Evolutionary conservation across 148 eudicot species (phyloP).

Genomic region (Salicornia ramosissima): DNA sequence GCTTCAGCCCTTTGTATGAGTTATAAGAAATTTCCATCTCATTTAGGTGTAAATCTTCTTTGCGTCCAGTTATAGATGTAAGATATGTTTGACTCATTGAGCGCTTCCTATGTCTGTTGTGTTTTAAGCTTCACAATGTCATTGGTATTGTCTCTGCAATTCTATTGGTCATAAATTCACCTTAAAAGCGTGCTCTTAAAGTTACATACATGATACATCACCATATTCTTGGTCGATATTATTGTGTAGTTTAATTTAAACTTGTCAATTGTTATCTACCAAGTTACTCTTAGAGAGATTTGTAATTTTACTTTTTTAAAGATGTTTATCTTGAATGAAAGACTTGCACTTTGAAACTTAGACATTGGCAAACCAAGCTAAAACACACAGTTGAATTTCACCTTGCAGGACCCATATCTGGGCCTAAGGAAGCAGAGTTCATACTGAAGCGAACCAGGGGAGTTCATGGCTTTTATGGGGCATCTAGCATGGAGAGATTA

Average conservation of each 20-base stretch:
- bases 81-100: neutral
- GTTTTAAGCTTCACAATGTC: too few species aligned
- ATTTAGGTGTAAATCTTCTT: neutral
- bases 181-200: too few species aligned
- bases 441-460: constrained; percentile 79
- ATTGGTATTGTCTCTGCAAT: too few species aligned
- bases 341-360: neutral
- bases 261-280: too few species aligned
- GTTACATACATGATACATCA: too few species aligned
- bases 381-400: neutral
- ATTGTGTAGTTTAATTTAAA: neutral
- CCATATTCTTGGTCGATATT: neutral
- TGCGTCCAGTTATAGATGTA: neutral
- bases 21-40: neutral
- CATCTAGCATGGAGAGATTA: constrained; percentile 95
- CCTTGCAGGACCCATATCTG: constrained; percentile 82
- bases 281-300: too few species aligned
- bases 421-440: constrained; percentile 84
- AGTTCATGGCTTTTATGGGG: constrained; percentile 95
- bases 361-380: neutral
- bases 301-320: too few species aligned
- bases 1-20: neutral
- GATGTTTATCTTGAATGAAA: too few species aligned
- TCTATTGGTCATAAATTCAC: too few species aligned
- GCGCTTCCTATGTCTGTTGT: neutral